Conservation (phyloP, 345 rosid species). For the Hibiscus trionum region DNA sequence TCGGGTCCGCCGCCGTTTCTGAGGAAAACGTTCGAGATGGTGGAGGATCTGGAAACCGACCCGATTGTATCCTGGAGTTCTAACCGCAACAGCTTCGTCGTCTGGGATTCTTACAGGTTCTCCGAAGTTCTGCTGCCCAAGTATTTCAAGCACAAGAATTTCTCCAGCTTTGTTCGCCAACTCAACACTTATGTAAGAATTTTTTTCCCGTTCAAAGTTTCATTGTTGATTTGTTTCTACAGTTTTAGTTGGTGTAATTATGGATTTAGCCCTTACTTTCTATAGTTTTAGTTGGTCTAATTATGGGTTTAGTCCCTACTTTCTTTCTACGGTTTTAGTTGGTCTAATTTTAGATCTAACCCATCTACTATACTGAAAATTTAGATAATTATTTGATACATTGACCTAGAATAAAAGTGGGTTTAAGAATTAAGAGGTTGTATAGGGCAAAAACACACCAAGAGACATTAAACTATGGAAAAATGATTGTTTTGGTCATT, state of each 20-base stretch:
- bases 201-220: neutral
- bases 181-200: slow-evolving; percentile 61
- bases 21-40: slow-evolving; percentile 53
- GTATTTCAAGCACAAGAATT: slow-evolving; percentile 67
- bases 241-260: neutral
- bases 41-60: slow-evolving; percentile 45
- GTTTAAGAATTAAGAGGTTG: too few relatives aligned
- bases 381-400: too few relatives aligned
- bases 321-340: neutral
- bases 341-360: too few relatives aligned
- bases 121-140: slow-evolving; percentile 42
- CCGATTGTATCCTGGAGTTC: slow-evolving; percentile 46
- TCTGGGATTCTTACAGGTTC: slow-evolving; percentile 47
- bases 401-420: too few relatives aligned
- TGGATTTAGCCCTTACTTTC: neutral
- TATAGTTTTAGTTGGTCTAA: neutral
- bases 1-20: slow-evolving; percentile 48
- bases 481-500: too few relatives aligned
- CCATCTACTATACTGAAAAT: too few relatives aligned
- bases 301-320: neutral
- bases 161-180: slow-evolving; percentile 68
- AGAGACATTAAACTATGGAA: too few relatives aligned
- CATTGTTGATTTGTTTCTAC: neutral
- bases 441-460: too few relatives aligned
- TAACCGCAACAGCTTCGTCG: slow-evolving; percentile 40